Percentiles rank a stretch among this genome's conserved stretches.
phyloP scores from a whole-genome alignment of 305 asterid genomes.

The Fraxinus angustifolia region DNA sequence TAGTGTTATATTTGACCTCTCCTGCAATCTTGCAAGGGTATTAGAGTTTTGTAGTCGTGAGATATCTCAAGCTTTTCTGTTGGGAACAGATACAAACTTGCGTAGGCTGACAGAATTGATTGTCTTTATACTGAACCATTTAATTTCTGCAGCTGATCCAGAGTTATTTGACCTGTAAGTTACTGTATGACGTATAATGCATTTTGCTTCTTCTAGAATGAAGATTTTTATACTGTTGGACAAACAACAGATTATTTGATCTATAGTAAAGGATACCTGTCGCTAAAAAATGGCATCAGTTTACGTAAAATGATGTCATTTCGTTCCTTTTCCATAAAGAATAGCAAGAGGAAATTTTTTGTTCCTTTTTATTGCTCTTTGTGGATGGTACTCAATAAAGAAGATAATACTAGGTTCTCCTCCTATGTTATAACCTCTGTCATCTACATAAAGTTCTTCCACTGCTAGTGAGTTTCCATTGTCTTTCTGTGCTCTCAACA shows the following conservation, averaged over 20 bases:
- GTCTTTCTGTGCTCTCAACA: neutral
- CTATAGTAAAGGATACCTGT: neutral
- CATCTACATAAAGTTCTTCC: neutral
- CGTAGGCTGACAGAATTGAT: conserved; percentile 79
- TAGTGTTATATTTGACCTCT: conserved; percentile 82
- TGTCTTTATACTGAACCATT: conserved; percentile 71
- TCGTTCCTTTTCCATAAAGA: neutral
- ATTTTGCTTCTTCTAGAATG: neutral
- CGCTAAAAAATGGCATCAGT: neutral
- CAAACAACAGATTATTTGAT: neutral
- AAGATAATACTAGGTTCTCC: neutral
- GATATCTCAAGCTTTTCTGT: conserved; percentile 80
- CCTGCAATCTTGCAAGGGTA: conserved; percentile 88
- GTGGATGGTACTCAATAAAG: neutral
- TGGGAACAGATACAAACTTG: conserved; percentile 71
- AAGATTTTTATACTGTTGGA: neutral
- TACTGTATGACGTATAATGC: neutral
- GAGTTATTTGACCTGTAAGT: conserved; percentile 81
- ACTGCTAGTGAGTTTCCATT: neutral
- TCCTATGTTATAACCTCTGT: neutral
- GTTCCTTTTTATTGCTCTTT: neutral
- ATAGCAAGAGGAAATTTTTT: neutral
- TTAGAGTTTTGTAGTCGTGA: conserved; percentile 82
- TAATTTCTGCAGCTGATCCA: conserved; percentile 67
- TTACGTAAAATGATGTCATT: neutral